Percentiles rank a stretch among this genome's conserved stretches.
phyloP scores from a whole-genome alignment of 257 asterid species.

The Penstemon davidsonii region DNA sequence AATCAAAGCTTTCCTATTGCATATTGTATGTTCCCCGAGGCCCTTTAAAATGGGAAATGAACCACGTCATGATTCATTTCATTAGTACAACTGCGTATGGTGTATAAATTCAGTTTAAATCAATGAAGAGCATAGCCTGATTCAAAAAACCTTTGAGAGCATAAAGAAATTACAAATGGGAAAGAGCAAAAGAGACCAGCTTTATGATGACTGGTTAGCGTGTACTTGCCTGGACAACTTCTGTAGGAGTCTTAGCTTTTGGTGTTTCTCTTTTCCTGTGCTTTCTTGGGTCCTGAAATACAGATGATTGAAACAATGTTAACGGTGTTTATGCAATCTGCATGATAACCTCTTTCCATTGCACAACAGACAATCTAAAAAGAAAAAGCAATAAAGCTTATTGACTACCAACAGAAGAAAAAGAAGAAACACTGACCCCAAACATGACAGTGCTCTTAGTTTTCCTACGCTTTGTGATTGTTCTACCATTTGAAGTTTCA shows the following conservation, averaged over 20 bases:
- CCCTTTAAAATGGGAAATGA: not conserved
- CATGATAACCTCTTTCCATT: conserved; percentile 1
- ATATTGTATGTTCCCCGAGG: not conserved
- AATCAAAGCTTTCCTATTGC: conserved; percentile 11
- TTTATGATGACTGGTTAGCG: conserved; percentile 18
- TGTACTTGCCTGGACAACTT: conserved; percentile 52
- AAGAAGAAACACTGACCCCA: conserved; percentile 56
- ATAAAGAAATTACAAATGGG: not conserved
- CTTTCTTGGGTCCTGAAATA: conserved; percentile 65
- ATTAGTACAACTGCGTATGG: conserved; percentile 2
- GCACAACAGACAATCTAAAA: not conserved
- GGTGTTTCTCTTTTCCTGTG: conserved; percentile 63
- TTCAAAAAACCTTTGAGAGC: not conserved
- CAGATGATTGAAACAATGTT: conserved; percentile 28
- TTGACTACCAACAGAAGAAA: conserved; percentile 16
- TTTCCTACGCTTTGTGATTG: conserved; percentile 81
- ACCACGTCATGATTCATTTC: not conserved
- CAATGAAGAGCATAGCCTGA: too few species aligned
- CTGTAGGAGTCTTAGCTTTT: conserved; percentile 58
- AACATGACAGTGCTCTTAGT: conserved; percentile 93
- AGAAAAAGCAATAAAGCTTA: not conserved
- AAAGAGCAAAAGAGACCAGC: conserved; percentile 16
- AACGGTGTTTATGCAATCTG: conserved; percentile 16
- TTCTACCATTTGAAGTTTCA: conserved; percentile 89
- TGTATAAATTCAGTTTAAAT: not conserved